Evolutionary conservation across 345 rosid genomes (phyloP), one percentile per base, ranked within the genome.

Genomic region (Excoecaria agallocha): DNA sequence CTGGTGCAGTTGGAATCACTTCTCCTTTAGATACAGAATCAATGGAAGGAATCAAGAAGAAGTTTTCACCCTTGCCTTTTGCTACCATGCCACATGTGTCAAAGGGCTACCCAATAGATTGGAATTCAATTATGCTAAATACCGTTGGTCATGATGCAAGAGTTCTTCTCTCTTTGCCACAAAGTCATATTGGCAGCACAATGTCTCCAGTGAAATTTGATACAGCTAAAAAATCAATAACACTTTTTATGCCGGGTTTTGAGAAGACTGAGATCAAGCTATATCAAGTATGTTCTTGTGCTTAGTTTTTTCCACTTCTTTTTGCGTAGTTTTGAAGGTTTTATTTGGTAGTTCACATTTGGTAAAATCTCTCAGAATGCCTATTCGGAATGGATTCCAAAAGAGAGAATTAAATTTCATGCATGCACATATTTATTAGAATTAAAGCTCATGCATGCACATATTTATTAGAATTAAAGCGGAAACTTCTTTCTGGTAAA

Each of bases 201-300:
- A 69, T 71, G 62, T 68, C 87, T 9, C 74, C 92, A 8, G 90
- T 94, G 49, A 83, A 73, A 73, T 90, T 92, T 79, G 90, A 92
- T 80, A 60, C 72, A 8, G 74, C 80, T 9, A 84, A 84, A 78
- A 92, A 88, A 76, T 83, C 81, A 3, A 84, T 90, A 51, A 89
- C 88, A 71, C 91, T 94, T 75, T 85, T 94, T 71, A 87, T 94
- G 97, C 98, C 97, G 24, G 97, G 97, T 52, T 92, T 89, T 78
- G 88, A 92, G 49, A 94, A 94, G 86, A 85, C 98, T 11, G 97
- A 94, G 84, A 92, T 92, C 85, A 92, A 88, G 87, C 85, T 92
- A 49, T 92, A 86, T 81, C 98, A 94, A 84, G 98, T 92, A 87
- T 20, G 81, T 72, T 52, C 48, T 54, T 5, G 46, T 56, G 69